phyloP scores from a whole-genome alignment of 2,329 filamentous ascomycete species.

The Clonostachys rosea region DNA sequence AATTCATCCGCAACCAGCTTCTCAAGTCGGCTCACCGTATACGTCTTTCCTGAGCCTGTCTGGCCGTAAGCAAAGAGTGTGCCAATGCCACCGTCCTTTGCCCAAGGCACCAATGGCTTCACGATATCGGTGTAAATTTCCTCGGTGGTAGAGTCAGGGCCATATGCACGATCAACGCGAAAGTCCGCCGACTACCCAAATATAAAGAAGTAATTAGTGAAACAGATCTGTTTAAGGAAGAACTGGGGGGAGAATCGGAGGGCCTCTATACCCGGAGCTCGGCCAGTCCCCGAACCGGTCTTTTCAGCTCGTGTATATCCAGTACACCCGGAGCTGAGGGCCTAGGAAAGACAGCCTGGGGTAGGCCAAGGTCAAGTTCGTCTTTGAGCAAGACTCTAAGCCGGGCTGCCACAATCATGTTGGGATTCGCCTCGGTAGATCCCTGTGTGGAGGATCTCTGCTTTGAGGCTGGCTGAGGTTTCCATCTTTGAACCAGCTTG shows the following conservation, averaged over 20 bases:
- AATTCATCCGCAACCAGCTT: slow-evolving; percentile 28
- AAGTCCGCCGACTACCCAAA: slow-evolving; percentile 22
- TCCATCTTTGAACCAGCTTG: background rate
- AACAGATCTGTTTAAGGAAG: background rate
- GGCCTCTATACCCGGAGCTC: no score
- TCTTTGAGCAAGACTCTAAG: slow-evolving; percentile 2
- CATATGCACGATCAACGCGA: slow-evolving; percentile 27
- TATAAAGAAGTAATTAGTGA: background rate
- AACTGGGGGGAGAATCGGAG: background rate
- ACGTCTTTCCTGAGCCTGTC: slow-evolving; percentile 43
- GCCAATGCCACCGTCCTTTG: slow-evolving; percentile 38
- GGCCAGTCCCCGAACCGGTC: background rate
- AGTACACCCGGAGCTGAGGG: background rate
- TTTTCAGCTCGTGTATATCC: slow-evolving; percentile 1
- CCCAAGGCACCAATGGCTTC: slow-evolving; percentile 34
- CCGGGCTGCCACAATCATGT: background rate
- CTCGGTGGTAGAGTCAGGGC: slow-evolving; percentile 23
- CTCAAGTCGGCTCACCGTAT: slow-evolving; percentile 34
- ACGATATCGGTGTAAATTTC: slow-evolving; percentile 34
- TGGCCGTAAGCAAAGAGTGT: slow-evolving; percentile 46
- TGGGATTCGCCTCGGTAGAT: background rate
- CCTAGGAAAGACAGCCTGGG: background rate
- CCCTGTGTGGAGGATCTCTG: background rate
- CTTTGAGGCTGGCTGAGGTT: background rate
- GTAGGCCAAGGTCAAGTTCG: background rate